phyloP scores from a whole-genome alignment of 768 basidiomycete species.

The Phanerodontia chrysosporium region DNA sequence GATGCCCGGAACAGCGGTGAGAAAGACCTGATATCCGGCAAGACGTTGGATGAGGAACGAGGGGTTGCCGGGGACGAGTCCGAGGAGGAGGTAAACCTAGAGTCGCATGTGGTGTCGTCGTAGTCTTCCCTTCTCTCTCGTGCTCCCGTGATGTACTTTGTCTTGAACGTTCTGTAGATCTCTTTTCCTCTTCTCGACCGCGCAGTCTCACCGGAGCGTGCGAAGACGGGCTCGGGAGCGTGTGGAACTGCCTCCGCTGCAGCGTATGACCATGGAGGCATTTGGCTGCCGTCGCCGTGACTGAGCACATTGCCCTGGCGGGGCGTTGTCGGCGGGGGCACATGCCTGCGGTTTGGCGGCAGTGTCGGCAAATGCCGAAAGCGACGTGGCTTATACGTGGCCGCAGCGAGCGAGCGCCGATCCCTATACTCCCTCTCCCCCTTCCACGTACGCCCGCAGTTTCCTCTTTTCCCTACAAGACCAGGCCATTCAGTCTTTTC shows the following conservation, averaged over 20 bases:
- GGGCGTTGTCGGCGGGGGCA: constrained; percentile 1
- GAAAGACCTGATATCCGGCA: constrained; percentile 16
- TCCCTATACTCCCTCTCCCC: constrained; percentile 19
- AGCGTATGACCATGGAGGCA: neutral
- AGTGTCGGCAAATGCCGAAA: constrained; percentile 2
- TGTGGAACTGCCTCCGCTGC: neutral
- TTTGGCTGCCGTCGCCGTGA: neutral
- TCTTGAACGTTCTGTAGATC: neutral
- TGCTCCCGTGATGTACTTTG: neutral
- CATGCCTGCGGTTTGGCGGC: neutral
- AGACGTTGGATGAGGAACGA: constrained; percentile 15
- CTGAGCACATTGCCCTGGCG: neutral
- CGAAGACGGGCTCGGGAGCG: neutral
- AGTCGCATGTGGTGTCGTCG: neutral
- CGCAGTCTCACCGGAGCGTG: neutral
- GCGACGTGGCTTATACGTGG: constrained; percentile 22
- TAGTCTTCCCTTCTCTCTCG: neutral
- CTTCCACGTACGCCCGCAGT: constrained; percentile 26
- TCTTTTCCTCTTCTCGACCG: neutral
- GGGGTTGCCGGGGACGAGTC: constrained; percentile 12
- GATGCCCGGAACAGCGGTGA: constrained; percentile 31
- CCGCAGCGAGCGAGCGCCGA: constrained; percentile 8
- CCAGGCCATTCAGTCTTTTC: constrained; percentile 15
- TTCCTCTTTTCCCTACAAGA: constrained; percentile 21
- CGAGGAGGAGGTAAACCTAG: neutral